These are phyloP conservation scores for Heliamphora pulchella DNA, from an alignment of 179 eudicot species.

Conservation along the genomic window DNA sequence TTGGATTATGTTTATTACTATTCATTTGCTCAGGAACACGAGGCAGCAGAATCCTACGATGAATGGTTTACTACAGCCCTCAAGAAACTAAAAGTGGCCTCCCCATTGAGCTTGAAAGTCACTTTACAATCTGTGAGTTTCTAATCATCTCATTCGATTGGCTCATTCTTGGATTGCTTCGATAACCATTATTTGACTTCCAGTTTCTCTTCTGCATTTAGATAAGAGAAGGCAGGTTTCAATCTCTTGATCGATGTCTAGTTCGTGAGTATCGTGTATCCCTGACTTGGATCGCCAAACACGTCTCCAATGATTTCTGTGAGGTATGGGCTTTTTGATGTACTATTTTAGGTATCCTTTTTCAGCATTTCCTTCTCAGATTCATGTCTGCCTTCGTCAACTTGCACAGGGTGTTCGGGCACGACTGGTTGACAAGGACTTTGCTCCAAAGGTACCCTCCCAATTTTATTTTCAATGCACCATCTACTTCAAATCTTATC, in stretches of 20 bases:
- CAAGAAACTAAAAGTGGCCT: slow-evolving; percentile 68
- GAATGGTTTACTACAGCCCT: slow-evolving; percentile 55
- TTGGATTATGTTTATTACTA: neutral
- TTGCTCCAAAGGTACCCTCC: slow-evolving; percentile 67
- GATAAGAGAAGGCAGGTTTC: slow-evolving; percentile 92
- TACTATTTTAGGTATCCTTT: neutral
- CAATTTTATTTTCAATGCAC: neutral
- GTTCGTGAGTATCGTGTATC: slow-evolving; percentile 75
- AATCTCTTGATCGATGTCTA: slow-evolving; percentile 79
- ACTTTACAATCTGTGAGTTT: slow-evolving; percentile 80
- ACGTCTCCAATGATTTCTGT: slow-evolving; percentile 65
- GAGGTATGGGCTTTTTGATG: slow-evolving; percentile 47
- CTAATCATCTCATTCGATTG: slow-evolving; percentile 9
- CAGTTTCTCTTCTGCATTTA: slow-evolving; percentile 20
- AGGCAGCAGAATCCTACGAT: slow-evolving; percentile 43
- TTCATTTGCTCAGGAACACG: slow-evolving; percentile 47
- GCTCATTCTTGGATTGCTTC: slow-evolving; percentile 2
- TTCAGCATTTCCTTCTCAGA: neutral
- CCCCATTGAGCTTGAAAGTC: slow-evolving; percentile 87
- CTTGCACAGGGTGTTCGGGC: slow-evolving; percentile 76
- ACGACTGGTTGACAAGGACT: slow-evolving; percentile 84
- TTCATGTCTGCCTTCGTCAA: slow-evolving; percentile 2
- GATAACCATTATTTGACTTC: slow-evolving; percentile 11
- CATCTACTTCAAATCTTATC: neutral
- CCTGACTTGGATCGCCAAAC: slow-evolving; percentile 53